These are phyloP conservation scores for Isatis tinctoria DNA, from an alignment of 345 rosid genomes.

Conservation along the genomic window DNA sequence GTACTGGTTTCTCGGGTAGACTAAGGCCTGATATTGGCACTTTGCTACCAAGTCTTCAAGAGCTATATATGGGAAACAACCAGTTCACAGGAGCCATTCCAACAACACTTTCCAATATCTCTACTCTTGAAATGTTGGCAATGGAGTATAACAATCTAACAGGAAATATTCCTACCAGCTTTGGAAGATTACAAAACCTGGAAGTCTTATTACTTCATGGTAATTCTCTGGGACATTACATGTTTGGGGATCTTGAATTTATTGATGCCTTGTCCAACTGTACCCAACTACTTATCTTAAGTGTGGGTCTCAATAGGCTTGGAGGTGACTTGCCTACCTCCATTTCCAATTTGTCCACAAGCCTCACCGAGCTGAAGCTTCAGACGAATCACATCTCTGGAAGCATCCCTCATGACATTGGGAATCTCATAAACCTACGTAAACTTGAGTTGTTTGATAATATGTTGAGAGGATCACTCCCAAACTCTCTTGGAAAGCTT, in stretches of 20 bases:
- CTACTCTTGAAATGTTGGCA: not conserved
- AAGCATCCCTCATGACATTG: constrained; percentile 13
- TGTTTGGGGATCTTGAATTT: constrained; percentile 11
- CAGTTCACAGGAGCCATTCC: constrained; percentile 9
- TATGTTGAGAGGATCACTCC: not conserved
- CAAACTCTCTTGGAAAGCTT: constrained; percentile 10
- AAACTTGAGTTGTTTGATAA: not conserved
- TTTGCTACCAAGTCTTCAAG: not conserved
- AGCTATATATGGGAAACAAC: constrained; percentile 1
- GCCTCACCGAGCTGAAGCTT: not conserved
- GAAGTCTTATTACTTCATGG: not conserved
- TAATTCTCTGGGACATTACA: constrained; percentile 4
- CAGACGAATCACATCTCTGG: not conserved
- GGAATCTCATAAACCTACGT: not conserved
- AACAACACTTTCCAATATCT: constrained; percentile 13
- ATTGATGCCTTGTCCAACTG: constrained; percentile 10
- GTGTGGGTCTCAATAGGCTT: not conserved
- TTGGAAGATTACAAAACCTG: not conserved
- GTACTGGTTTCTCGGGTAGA: constrained; percentile 5
- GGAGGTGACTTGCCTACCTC: constrained; percentile 16
- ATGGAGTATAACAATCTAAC: not conserved
- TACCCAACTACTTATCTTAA: not conserved
- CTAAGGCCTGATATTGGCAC: not conserved
- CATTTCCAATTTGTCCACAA: constrained; percentile 3
- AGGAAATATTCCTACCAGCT: constrained; percentile 4